Percentiles rank a stretch among this genome's conserved stretches.
Evolutionary conservation across 306 rosid species (phyloP).

Genomic region (Nissolia schottii): DNA sequence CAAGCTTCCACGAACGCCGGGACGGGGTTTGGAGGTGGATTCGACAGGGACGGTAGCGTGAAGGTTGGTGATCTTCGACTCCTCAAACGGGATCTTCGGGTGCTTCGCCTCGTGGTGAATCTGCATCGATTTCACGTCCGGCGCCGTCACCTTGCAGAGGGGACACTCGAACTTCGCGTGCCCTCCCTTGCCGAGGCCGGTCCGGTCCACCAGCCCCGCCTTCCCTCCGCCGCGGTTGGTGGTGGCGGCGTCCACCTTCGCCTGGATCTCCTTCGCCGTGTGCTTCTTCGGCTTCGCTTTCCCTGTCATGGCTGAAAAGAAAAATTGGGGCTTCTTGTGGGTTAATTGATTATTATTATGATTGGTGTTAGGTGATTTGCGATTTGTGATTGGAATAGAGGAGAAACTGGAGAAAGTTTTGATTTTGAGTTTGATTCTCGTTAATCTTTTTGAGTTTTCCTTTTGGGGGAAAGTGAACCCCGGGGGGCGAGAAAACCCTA

Average conservation of each 20-base stretch:
- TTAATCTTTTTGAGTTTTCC: neutral
- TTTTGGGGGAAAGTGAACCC: neutral
- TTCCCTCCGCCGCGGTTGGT: slow-evolving; percentile 98
- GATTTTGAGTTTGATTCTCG: neutral
- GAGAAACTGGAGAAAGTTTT: neutral
- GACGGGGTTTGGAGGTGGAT: slow-evolving; percentile 48
- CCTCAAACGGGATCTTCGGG: slow-evolving; percentile 80
- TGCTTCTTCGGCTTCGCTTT: slow-evolving; percentile 99
- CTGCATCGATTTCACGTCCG: slow-evolving; percentile 91
- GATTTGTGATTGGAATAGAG: neutral
- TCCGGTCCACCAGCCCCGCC: slow-evolving; percentile 71
- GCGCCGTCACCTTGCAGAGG: slow-evolving; percentile 83
- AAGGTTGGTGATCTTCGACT: slow-evolving; percentile 50
- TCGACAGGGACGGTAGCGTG: slow-evolving; percentile 29
- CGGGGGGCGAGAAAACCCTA: slow-evolving; percentile 31
- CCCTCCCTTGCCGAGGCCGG: slow-evolving; percentile 74
- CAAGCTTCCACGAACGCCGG: slow-evolving; percentile 87
- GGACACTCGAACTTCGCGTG: slow-evolving; percentile 99
- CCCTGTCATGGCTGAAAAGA: slow-evolving; percentile 66
- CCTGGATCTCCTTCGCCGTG: slow-evolving; percentile 89
- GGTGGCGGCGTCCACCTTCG: slow-evolving; percentile 85
- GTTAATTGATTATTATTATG: neutral
- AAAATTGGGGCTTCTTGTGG: neutral
- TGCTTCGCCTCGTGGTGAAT: slow-evolving; percentile 92
- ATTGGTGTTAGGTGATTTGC: neutral